Evolutionary conservation across 805 yeast species (phyloP).

Genomic region (Zygosaccharomyces pseudorouxii): DNA sequence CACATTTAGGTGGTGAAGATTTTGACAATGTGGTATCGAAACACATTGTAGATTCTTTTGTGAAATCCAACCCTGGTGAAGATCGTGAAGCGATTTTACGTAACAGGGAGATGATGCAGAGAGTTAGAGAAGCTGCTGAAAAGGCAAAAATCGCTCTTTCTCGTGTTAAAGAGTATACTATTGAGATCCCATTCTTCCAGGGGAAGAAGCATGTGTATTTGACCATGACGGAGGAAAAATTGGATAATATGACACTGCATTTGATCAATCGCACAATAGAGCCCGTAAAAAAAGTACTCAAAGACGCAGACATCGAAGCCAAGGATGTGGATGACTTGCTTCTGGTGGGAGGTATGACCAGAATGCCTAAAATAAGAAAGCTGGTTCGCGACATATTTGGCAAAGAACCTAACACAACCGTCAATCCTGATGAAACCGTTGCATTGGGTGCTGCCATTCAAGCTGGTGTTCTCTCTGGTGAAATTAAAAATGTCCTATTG

Average conservation of each 20-base stretch:
- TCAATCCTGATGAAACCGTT: constrained; percentile 91
- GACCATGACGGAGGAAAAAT: constrained; percentile 57
- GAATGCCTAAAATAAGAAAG: constrained; percentile 76
- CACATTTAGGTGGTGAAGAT: constrained; percentile 85
- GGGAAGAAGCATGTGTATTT: constrained; percentile 57
- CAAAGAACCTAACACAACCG: constrained; percentile 63
- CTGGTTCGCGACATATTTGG: constrained; percentile 57
- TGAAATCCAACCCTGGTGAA: constrained; percentile 47
- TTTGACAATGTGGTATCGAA: constrained; percentile 62
- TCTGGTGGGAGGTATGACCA: constrained; percentile 84
- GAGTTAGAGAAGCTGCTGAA: constrained; percentile 78
- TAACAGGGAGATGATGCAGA: constrained; percentile 58
- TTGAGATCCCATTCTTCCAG: constrained; percentile 66
- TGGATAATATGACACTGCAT: constrained; percentile 62
- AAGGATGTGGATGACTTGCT: constrained; percentile 70
- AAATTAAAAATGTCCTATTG: constrained; percentile 69
- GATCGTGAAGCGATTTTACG: constrained; percentile 33
- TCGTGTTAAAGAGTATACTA: constrained; percentile 54
- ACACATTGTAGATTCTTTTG: constrained; percentile 54
- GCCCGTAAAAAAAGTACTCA: constrained; percentile 69
- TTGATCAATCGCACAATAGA: constrained; percentile 63
- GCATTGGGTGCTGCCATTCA: constrained; percentile 89
- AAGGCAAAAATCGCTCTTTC: constrained; percentile 71
- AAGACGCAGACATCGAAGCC: constrained; percentile 65
- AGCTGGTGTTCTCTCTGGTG: constrained; percentile 82